Conservation (phyloP, 2,329 filamentous ascomycete species). For the Dothistroma pini region DNA sequence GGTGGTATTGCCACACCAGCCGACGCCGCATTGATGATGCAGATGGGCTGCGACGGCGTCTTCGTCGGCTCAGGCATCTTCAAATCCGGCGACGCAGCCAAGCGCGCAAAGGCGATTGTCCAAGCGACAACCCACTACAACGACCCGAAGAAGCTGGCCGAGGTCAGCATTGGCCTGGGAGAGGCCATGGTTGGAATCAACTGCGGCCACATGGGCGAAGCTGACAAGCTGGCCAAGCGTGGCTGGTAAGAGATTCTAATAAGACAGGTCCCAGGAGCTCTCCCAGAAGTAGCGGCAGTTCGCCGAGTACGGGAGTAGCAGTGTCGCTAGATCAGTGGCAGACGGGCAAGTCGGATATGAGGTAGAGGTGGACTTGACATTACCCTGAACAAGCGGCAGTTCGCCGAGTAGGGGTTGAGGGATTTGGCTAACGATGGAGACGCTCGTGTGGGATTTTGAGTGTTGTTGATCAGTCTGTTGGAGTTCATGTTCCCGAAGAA, state of each 20-base stretch:
- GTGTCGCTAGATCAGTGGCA: neutral
- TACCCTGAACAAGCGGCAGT: slow-evolving; percentile 1
- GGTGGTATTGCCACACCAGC: slow-evolving; percentile 99
- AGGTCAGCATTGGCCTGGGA: slow-evolving; percentile 84
- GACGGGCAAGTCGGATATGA: neutral
- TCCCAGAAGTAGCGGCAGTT: slow-evolving; percentile 2
- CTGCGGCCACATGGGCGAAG: slow-evolving; percentile 69
- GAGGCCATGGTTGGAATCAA: slow-evolving; percentile 98
- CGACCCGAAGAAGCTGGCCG: slow-evolving; percentile 78
- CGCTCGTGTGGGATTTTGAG: neutral
- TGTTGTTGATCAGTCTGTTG: neutral
- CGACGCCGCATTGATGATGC: slow-evolving; percentile 98
- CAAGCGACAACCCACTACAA: slow-evolving; percentile 88
- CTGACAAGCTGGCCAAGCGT: slow-evolving; percentile 77
- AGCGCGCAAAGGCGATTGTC: slow-evolving; percentile 91
- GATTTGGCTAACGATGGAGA: slow-evolving; percentile 1
- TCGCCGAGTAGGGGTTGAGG: neutral
- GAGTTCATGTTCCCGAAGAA: neutral
- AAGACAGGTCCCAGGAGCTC: neutral
- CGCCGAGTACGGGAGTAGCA: slow-evolving; percentile 1
- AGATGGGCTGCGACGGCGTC: slow-evolving; percentile 94
- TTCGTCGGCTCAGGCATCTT: slow-evolving; percentile 98
- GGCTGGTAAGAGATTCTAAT: slow-evolving; percentile 62
- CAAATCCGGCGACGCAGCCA: slow-evolving; percentile 87
- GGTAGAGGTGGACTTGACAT: neutral